These are phyloP conservation scores for Penicillium alfredii DNA, from an alignment of 495 filamentous ascomycete genomes.

Conservation along the genomic window DNA sequence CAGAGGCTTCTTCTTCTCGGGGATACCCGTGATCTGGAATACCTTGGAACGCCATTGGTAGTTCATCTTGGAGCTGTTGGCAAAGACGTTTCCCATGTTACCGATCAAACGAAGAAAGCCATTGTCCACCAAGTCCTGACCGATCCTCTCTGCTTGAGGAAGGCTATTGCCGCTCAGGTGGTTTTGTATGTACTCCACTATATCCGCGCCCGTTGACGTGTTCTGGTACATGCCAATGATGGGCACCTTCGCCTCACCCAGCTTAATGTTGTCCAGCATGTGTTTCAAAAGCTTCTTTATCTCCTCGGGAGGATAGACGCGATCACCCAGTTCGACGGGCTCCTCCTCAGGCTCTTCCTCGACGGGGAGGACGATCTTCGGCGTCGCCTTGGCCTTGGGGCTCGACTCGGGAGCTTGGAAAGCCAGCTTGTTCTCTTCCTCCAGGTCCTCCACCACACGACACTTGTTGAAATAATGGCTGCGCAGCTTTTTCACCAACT, in stretches of 20 bases:
- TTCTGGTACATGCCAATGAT: slow-evolving; percentile 94
- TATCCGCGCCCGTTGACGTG: slow-evolving; percentile 81
- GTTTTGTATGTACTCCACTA: slow-evolving; percentile 90
- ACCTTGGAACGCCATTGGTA: slow-evolving; percentile 96
- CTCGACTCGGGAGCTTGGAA: slow-evolving; percentile 77
- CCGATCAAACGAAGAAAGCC: slow-evolving; percentile 89
- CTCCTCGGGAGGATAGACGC: slow-evolving; percentile 73
- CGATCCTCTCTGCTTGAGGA: slow-evolving; percentile 84
- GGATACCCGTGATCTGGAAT: slow-evolving; percentile 80
- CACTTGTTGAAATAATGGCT: slow-evolving; percentile 99
- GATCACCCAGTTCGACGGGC: slow-evolving; percentile 83
- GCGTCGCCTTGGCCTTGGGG: slow-evolving; percentile 44
- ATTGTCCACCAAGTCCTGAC: slow-evolving; percentile 81
- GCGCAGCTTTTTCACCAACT: slow-evolving; percentile 81
- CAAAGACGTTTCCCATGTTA: slow-evolving; percentile 90
- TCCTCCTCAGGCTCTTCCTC: slow-evolving; percentile 61
- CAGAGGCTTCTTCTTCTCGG: slow-evolving; percentile 72
- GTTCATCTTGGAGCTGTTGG: slow-evolving; percentile 93
- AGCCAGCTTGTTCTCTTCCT: slow-evolving; percentile 97
- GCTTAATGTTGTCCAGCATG: slow-evolving; percentile 78
- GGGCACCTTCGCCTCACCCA: slow-evolving; percentile 87
- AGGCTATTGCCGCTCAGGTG: slow-evolving; percentile 77
- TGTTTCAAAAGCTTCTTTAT: slow-evolving; percentile 84
- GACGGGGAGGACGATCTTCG: slow-evolving; percentile 57
- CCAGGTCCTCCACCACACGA: slow-evolving; percentile 87